Evolutionary conservation across 2,329 filamentous ascomycete genomes (phyloP).

Genomic region (Fusarium sp.): DNA sequence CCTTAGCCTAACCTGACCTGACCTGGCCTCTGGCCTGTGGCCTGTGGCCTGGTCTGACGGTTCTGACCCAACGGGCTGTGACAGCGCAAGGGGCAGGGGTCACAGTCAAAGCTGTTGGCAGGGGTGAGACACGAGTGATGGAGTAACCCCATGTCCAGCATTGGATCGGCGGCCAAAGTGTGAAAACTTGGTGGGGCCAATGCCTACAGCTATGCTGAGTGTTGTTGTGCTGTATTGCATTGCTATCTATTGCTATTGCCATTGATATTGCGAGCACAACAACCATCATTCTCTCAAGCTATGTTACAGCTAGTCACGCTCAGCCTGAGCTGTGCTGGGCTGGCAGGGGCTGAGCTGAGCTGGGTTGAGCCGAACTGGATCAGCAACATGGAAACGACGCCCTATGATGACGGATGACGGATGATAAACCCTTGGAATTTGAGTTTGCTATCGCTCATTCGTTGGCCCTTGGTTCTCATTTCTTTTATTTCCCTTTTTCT

Average conservation of each 20-base stretch:
- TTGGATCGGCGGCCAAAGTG: conserved; percentile 29
- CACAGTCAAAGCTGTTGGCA: not conserved
- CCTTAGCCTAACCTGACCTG: conserved; percentile 22
- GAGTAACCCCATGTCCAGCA: conserved; percentile 33
- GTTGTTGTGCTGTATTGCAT: not conserved
- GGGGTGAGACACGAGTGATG: conserved; percentile 19
- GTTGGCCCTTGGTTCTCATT: conserved; percentile 13
- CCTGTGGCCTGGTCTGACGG: too few relatives aligned
- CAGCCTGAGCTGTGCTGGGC: too few relatives aligned
- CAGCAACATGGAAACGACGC: conserved; percentile 1
- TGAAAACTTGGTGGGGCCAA: conserved; percentile 12
- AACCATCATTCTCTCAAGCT: not conserved
- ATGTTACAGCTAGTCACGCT: too few relatives aligned
- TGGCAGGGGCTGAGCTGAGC: too few relatives aligned
- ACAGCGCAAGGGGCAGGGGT: conserved; percentile 9
- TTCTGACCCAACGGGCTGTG: conserved; percentile 4
- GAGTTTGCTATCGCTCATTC: not conserved
- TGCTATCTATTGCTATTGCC: not conserved
- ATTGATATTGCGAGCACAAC: not conserved
- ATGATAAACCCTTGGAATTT: not conserved
- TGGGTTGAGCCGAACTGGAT: conserved; percentile 6
- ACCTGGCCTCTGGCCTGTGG: too few relatives aligned
- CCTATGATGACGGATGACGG: conserved; percentile 2
- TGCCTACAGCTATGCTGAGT: not conserved
- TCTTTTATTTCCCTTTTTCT: conserved; percentile 15